phyloP scores from a whole-genome alignment of 208 protist genomes.

The Trypanosoma scelopori region DNA sequence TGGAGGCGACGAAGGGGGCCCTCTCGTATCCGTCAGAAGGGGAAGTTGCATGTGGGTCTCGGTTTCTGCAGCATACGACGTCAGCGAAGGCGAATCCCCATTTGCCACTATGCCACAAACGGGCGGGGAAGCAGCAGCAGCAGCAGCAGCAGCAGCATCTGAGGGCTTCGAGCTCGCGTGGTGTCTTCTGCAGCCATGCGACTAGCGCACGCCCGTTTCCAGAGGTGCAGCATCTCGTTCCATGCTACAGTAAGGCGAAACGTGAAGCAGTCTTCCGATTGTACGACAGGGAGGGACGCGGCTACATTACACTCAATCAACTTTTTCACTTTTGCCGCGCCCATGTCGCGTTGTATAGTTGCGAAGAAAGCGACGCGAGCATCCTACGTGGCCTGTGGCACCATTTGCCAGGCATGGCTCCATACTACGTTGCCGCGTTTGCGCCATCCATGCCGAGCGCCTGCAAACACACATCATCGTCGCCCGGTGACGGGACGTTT shows the following conservation, averaged over 20 bases:
- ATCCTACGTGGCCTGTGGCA: constrained; percentile 27
- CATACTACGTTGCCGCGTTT: no score
- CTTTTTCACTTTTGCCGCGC: constrained; percentile 40
- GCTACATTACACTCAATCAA: constrained; percentile 30
- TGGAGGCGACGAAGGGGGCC: no score
- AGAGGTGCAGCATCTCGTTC: constrained; percentile 20
- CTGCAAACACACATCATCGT: background rate
- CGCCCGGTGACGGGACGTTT: background rate
- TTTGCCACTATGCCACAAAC: no score
- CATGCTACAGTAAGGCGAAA: constrained; percentile 36
- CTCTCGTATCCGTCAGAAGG: no score
- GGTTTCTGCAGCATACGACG: no score
- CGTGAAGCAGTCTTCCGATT: constrained; percentile 29
- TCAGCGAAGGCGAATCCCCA: no score
- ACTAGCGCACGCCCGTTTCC: background rate
- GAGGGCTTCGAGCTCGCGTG: background rate
- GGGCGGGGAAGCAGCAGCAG: no score
- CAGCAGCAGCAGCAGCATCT: background rate
- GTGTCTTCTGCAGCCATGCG: no score
- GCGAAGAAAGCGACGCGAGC: constrained; percentile 22
- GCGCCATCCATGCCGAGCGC: background rate
- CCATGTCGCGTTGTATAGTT: constrained; percentile 33
- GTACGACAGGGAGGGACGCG: constrained; percentile 28
- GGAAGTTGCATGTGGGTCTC: no score
- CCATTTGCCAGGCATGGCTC: constrained; percentile 21